A percentile compares a stretch with the other conserved stretches of the same genome.
Conservation (phyloP, 1,284 basidiomycete species). For the Golubevia pallescens region DNA sequence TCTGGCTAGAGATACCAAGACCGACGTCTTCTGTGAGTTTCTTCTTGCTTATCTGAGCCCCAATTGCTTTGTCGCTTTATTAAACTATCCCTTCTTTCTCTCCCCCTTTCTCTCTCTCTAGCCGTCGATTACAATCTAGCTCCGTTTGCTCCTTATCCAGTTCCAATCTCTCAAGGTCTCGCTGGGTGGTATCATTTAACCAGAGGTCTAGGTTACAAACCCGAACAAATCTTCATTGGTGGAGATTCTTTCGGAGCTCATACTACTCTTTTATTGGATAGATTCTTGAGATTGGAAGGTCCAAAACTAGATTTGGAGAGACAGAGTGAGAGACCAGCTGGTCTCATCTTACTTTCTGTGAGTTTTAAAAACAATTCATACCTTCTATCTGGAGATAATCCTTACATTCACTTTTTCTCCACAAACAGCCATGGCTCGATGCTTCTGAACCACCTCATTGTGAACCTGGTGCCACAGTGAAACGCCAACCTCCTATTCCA, state of each 20-base stretch:
- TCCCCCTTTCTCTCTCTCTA: not conserved
- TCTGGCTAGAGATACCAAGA: conserved; percentile 26
- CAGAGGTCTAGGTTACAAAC: conserved; percentile 40
- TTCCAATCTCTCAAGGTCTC: conserved; percentile 45
- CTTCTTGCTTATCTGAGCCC: not conserved
- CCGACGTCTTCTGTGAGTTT: conserved; percentile 38
- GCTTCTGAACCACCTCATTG: too few relatives aligned
- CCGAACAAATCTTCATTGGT: conserved; percentile 52
- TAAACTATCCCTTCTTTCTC: not conserved
- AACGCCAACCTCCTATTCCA: too few relatives aligned
- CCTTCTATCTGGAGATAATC: too few relatives aligned
- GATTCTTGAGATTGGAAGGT: conserved; percentile 46
- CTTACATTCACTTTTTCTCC: too few relatives aligned
- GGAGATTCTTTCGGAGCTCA: conserved; percentile 54
- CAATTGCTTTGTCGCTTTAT: too few relatives aligned
- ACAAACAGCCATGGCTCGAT: too few relatives aligned
- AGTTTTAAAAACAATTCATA: too few relatives aligned
- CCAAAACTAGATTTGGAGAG: conserved; percentile 12
- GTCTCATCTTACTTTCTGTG: conserved; percentile 38
- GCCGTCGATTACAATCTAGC: conserved; percentile 60
- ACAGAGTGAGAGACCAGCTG: conserved; percentile 7
- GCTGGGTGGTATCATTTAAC: conserved; percentile 48
- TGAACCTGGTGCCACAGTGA: too few relatives aligned
- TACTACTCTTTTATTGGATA: conserved; percentile 43
- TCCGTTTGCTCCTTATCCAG: conserved; percentile 41